These are phyloP conservation scores for Monosporascus sp. DNA, from an alignment of 2,329 filamentous ascomycete genomes.

Conservation along the genomic window DNA sequence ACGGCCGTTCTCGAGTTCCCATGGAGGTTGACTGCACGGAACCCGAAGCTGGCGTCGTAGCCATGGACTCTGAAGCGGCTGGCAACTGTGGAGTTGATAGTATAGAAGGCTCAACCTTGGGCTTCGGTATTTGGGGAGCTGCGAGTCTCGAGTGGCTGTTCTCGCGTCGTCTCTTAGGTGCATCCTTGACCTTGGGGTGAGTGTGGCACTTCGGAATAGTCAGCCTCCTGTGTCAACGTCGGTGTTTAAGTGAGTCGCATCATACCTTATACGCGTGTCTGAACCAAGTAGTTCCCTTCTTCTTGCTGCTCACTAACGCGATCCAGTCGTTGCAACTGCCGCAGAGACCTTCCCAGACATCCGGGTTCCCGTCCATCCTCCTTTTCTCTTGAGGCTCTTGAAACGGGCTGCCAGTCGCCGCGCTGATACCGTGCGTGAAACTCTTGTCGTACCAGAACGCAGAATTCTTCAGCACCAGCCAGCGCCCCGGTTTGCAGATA, in stretches of 20 bases:
- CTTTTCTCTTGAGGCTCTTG: constrained; percentile 70
- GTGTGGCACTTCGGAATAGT: constrained; percentile 55
- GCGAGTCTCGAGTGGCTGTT: constrained; percentile 47
- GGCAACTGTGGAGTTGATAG: constrained; percentile 41
- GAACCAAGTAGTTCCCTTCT: constrained; percentile 91
- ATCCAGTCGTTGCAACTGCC: constrained; percentile 78
- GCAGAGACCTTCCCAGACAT: constrained; percentile 77
- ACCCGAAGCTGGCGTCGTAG: constrained; percentile 34
- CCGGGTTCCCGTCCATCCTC: constrained; percentile 73
- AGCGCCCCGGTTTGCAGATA: constrained; percentile 78
- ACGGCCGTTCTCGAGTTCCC: constrained; percentile 21
- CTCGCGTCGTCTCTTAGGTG: constrained; percentile 62
- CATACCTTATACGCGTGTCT: constrained; percentile 79
- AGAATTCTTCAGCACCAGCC: constrained; percentile 85
- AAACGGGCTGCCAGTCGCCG: constrained; percentile 73
- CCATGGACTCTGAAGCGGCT: constrained; percentile 28
- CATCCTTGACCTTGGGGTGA: constrained; percentile 66
- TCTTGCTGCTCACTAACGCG: constrained; percentile 76
- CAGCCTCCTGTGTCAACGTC: constrained; percentile 7
- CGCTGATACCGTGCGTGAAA: constrained; percentile 82
- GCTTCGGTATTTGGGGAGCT: constrained; percentile 39
- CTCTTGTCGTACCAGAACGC: constrained; percentile 93
- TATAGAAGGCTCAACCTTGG: constrained; percentile 40
- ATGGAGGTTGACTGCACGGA: constrained; percentile 19
- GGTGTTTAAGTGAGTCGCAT: neutral